Percentiles rank a stretch among this genome's conserved stretches.
phyloP scores from a whole-genome alignment of 371 early-diverging fungal genomes.

The Mortierella polycephala region DNA sequence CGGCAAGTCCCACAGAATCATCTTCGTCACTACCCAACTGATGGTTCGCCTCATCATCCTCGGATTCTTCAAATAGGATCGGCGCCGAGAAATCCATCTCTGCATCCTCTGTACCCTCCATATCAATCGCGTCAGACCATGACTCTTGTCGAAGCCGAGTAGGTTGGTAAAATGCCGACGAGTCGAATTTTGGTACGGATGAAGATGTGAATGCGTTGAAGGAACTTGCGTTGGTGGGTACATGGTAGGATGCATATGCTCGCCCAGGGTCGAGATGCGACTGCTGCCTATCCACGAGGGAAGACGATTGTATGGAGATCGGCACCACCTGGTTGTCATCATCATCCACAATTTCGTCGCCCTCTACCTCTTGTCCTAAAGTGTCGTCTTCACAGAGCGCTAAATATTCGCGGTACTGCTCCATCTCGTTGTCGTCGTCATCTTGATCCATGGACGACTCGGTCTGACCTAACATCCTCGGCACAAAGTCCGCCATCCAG shows the following conservation, averaged over 20 bases:
- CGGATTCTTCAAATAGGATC: constrained; percentile 50
- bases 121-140: constrained; percentile 58
- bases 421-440: constrained; percentile 20
- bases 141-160: constrained; percentile 51
- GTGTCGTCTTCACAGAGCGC: constrained; percentile 25
- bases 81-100: constrained; percentile 56
- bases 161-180: constrained; percentile 45
- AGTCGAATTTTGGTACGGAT: constrained; percentile 34
- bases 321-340: constrained; percentile 52
- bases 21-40: constrained; percentile 21
- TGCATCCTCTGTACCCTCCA: constrained; percentile 49
- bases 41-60: constrained; percentile 18
- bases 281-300: constrained; percentile 11
- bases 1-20: constrained; percentile 36
- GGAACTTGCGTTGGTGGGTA: constrained; percentile 1
- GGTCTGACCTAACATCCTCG: constrained; percentile 45
- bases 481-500: constrained; percentile 54
- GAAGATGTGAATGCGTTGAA: constrained; percentile 19
- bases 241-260: constrained; percentile 21
- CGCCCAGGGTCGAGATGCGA: constrained; percentile 9
- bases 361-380: constrained; percentile 59
- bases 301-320: constrained; percentile 35
- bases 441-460: constrained; percentile 11
- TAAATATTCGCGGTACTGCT: constrained; percentile 30
- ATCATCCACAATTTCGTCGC: constrained; percentile 60